phyloP scores from a whole-genome alignment of 1,284 basidiomycete species.

The Trichosporon sp. region DNA sequence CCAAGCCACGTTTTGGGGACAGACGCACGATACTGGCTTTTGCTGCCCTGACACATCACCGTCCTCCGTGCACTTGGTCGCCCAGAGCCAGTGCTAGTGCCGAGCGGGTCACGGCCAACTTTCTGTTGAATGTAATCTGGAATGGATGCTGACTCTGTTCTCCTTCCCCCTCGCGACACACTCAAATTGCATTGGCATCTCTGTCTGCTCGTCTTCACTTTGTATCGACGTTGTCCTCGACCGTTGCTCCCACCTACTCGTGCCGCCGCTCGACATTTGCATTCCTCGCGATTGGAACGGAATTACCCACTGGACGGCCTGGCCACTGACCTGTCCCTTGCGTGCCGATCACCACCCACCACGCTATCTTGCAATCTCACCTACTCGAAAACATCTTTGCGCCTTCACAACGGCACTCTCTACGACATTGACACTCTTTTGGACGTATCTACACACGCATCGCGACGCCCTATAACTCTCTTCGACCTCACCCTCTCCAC shows the following conservation, averaged over 20 bases:
- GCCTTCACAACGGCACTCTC: too few species aligned
- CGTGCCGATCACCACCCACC: slow-evolving; percentile 10
- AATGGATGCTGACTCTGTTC: too few species aligned
- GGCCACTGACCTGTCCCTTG: not conserved
- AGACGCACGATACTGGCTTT: too few species aligned
- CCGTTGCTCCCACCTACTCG: not conserved
- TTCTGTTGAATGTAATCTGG: too few species aligned
- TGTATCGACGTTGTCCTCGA: not conserved
- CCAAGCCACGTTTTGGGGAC: not conserved
- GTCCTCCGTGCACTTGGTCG: slow-evolving; percentile 5
- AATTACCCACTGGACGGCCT: not conserved
- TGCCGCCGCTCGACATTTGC: not conserved
- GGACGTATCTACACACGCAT: too few species aligned
- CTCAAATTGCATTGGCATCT: not conserved
- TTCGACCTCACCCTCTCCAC: not conserved
- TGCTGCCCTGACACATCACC: slow-evolving; percentile 2
- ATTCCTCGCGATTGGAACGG: not conserved
- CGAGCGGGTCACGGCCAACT: too few species aligned
- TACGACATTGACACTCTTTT: too few species aligned
- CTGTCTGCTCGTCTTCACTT: not conserved
- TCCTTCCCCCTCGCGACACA: not conserved
- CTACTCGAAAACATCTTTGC: not conserved
- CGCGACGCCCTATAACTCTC: too few species aligned
- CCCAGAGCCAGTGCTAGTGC: too few species aligned
- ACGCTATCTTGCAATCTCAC: slow-evolving; percentile 25